Base-by-base conservation (phyloP, 2,329 filamentous ascomycete genomes). In the Tolypocladium album region DNA sequence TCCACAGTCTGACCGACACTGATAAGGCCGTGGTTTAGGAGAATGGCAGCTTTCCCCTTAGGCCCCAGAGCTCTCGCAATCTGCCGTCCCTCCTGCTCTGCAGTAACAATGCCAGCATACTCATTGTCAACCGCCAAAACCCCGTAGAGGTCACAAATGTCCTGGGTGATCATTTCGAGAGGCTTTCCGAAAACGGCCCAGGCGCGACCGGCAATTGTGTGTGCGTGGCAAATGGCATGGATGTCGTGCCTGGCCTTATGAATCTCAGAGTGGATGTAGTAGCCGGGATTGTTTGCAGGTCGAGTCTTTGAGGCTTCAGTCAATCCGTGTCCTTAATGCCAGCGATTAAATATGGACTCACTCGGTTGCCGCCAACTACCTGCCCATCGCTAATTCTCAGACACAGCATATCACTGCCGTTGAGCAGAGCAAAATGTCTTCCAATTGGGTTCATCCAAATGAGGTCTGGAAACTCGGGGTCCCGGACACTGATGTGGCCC, bases 391-490 rank as follows among this genome's bases (percentile, higher is more conserved):
- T 68, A 60, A 78, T 76, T 63, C 88, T 80, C 6, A 88, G 75
- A 52, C 86, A 80, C 57, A 90, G 80, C 82, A 90, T 86, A 70
- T 90, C 87, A 7, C 79, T 80, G 0, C 85, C 85, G 61, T 82
- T 84, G 62, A 90, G 76, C 64, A 87, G 75, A 31, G 81, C 86
- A 68, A 89, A 90, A 71, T 89, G 87, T 57, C 78, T 79, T 7
- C 83, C 84, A 3, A 90, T 59, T 75, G 87, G 74, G 84, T 90
- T 80, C 69, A 88, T 89, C 88, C 88, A 90, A 73, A 88, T 87
- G 17, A 78, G 77, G 61, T 82, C 75, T 0, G 75, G 74, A 64
- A 82, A 76, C 69, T 88, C 84, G 0, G 87, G 86, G 68, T 89
- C 87, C 15, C 86, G 79, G 1, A 89, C 82, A 17, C 77, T 81